These are phyloP conservation scores for Cornus suecica DNA, from an alignment of 148 eudicot species.

Conservation along the genomic window DNA sequence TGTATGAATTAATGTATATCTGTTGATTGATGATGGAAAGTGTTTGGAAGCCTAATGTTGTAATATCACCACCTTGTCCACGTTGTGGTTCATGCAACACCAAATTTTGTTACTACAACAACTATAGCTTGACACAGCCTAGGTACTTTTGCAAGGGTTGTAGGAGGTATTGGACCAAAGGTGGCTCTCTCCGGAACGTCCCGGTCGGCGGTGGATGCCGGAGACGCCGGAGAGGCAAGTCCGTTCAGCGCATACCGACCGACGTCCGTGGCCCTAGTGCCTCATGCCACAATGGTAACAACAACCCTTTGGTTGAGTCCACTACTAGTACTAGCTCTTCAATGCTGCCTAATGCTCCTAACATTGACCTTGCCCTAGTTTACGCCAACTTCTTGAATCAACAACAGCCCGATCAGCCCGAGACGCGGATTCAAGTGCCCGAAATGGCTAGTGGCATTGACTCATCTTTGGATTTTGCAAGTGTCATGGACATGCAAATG, in stretches of 20 bases:
- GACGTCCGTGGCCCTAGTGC: background rate
- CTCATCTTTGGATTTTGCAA: background rate
- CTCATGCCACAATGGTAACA: background rate
- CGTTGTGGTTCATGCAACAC: conserved; percentile 41
- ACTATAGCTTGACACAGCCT: conserved; percentile 39
- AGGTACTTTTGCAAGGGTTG: conserved; percentile 41
- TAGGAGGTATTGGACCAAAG: conserved; percentile 42
- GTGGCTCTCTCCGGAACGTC: conserved; percentile 40
- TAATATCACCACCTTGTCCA: conserved; percentile 31
- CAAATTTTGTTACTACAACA: conserved; percentile 43
- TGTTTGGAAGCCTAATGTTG: conserved; percentile 32
- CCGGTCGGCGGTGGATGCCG: conserved; percentile 44
- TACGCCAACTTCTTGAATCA: conserved; percentile 36
- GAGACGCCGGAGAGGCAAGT: conserved; percentile 24
- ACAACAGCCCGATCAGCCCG: background rate
- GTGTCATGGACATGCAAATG: background rate
- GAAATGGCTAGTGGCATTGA: background rate
- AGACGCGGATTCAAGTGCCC: background rate
- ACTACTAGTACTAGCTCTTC: conserved; percentile 2
- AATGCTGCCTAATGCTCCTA: background rate
- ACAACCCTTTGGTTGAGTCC: background rate
- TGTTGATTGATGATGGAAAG: conserved; percentile 25
- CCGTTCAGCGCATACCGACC: conserved; percentile 4
- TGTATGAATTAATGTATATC: background rate
- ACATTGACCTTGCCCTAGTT: conserved; percentile 35